These are phyloP conservation scores for Cyberlindnera bimundalis DNA, from an alignment of 805 yeast genomes.

Conservation along the genomic window DNA sequence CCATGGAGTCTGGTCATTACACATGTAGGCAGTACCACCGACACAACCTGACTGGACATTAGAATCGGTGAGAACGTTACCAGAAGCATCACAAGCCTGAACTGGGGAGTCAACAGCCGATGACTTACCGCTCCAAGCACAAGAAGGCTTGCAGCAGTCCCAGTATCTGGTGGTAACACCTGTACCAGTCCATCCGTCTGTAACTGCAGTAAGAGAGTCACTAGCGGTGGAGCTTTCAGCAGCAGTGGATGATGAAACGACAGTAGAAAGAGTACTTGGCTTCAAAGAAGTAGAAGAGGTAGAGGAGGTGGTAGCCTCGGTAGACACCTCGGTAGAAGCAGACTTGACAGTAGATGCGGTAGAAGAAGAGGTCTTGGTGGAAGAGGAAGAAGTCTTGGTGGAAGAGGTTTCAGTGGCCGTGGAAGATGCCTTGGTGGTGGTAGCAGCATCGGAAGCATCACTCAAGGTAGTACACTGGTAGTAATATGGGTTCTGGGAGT, in stretches of 20 bases:
- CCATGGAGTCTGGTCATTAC: conserved; percentile 17
- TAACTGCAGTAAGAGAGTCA: neutral
- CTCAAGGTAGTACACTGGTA: conserved; percentile 27
- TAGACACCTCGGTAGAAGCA: no score
- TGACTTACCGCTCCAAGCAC: conserved; percentile 15
- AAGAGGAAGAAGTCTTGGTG: no score
- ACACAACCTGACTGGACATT: conserved; percentile 14
- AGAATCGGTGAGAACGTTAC: conserved; percentile 11
- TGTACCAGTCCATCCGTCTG: conserved; percentile 15
- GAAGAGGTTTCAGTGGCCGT: no score
- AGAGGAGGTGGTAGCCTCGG: neutral
- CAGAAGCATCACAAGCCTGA: conserved; percentile 14
- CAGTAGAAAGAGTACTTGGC: neutral
- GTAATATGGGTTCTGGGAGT: conserved; percentile 23
- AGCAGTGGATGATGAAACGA: neutral
- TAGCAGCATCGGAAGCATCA: neutral
- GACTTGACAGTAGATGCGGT: neutral
- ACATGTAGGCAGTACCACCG: conserved; percentile 16
- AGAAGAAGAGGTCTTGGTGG: conserved; percentile 2
- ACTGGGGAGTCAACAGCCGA: conserved; percentile 8
- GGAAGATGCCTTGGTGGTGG: neutral
- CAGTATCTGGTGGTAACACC: conserved; percentile 16
- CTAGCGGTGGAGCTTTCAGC: conserved; percentile 8
- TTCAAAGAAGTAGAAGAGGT: neutral
- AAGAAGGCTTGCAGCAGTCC: conserved; percentile 18